Percentiles rank a stretch among this genome's conserved stretches.
Evolutionary conservation across 169 alveolate species (phyloP).

Genomic region (Plasmodium vivax): DNA sequence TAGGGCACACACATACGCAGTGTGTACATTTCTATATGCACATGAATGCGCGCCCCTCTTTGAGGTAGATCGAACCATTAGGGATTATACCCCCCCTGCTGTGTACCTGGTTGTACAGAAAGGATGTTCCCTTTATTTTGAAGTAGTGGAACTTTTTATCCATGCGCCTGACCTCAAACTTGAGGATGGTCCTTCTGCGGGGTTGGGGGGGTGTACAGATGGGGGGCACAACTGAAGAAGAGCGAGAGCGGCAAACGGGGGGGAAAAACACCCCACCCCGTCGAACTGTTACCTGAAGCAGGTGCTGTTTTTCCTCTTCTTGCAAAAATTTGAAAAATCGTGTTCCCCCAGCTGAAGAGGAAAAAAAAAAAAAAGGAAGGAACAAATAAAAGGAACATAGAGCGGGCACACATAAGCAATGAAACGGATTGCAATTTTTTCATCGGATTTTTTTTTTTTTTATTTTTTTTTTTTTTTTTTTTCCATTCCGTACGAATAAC

Average conservation of each 20-base stretch:
- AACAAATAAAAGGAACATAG: not conserved
- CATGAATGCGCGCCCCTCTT: not conserved
- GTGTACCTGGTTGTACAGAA: slow-evolving; percentile 58
- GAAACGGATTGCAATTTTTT: not conserved
- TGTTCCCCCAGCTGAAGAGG: slow-evolving; percentile 53
- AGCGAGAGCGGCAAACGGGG: not conserved
- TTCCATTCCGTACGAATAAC: slow-evolving; percentile 13
- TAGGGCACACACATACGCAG: too few relatives aligned
- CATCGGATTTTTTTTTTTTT: not conserved
- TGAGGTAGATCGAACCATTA: not conserved
- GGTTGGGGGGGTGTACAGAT: not conserved
- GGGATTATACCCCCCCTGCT: not conserved
- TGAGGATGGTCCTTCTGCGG: slow-evolving; percentile 22
- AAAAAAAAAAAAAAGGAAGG: not conserved
- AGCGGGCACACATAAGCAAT: not conserved
- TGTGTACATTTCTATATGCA: not conserved
- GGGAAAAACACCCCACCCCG: not conserved
- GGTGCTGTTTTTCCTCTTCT: slow-evolving; percentile 32
- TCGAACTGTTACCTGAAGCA: slow-evolving; percentile 16
- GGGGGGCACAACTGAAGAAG: not conserved
- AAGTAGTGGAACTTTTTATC: slow-evolving; percentile 45
- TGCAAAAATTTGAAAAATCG: slow-evolving; percentile 64
- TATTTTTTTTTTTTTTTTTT: not conserved
- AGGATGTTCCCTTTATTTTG: slow-evolving; percentile 68
- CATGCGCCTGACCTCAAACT: slow-evolving; percentile 34